Base-by-base conservation (phyloP, 352 stramenopile genomes). In the Phytophthora cactorum region DNA sequence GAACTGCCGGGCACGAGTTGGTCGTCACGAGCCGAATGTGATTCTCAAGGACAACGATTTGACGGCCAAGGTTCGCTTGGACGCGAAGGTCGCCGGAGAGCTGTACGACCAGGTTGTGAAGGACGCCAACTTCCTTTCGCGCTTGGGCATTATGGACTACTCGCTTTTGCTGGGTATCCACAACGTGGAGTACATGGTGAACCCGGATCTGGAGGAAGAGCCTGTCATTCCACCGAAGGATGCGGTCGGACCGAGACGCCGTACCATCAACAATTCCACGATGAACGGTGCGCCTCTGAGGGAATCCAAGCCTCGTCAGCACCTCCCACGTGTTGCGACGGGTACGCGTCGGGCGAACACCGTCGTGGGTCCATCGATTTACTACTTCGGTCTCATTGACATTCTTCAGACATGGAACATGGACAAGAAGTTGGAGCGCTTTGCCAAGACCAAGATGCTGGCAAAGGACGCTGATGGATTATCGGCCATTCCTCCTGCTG, bases 111-210 rank as follows among this genome's bases (percentile, higher is more conserved):
- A 97, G 56, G 56, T 97, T 10, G 75, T 87, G 14, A 93, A 92
- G 66, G 91, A 97, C 51, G 86, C 90, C 10, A 85, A 92, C 51
- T 97, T 97, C 55, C 57, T 97, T 9, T 90, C 82, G 2, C 78
- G 86, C 0, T 70, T 95, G 22, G 86, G 89, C 32, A 96, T 97
- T 66, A 97, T 97, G 91, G 91, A 97, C 63, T 97, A 97, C 72
- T 96, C 87, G 46, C 67, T 97, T 34, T 54, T 97, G 45, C 77
- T 97, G 7, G 90, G 90, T 46, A 89, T 97, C 27, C 91, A 97
- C 68, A 93, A 95, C 41, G 82, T 92, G 10, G 87, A 95, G 68
- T 96, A 96, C 70, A 86, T 91, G 72, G 88, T 96, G 55, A 93
- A 93, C 25, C 81, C 82, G 14, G 88, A 93, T 52, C 39, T 90